Percentiles rank a stretch among this genome's conserved stretches.
phyloP scores from a whole-genome alignment of 352 stramenopile genomes.

The Phytophthora sansomeana region DNA sequence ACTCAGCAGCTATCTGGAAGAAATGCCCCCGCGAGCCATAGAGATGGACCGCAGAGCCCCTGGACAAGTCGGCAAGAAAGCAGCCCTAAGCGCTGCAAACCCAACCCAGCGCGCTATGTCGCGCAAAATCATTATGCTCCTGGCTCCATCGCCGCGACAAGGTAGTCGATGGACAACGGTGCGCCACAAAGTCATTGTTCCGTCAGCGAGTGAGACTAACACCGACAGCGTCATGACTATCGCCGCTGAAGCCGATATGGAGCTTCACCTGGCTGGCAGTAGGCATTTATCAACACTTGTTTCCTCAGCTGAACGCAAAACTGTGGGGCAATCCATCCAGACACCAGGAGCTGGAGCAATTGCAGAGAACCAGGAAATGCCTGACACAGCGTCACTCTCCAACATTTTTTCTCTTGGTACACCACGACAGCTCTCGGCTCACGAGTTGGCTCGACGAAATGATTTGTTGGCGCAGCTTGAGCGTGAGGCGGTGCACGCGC shows the following conservation, averaged over 20 bases:
- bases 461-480: conserved; percentile 63
- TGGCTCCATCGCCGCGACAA: conserved; percentile 27
- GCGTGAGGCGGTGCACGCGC: conserved; percentile 34
- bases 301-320: conserved; percentile 16
- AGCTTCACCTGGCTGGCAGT: conserved; percentile 3
- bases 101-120: conserved; percentile 22
- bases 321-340: background rate
- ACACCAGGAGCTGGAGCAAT: conserved; percentile 3
- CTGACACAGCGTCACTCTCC: conserved; percentile 41
- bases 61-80: conserved; percentile 29
- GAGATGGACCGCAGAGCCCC: conserved; percentile 33
- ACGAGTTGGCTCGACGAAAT: conserved; percentile 57
- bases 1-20: conserved; percentile 32
- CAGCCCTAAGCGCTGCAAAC: conserved; percentile 23
- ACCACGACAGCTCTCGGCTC: conserved; percentile 52
- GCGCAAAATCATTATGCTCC: conserved; percentile 26
- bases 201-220: conserved; percentile 5
- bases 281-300: conserved; percentile 2
- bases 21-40: conserved; percentile 19
- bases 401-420: conserved; percentile 75
- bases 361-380: conserved; percentile 4
- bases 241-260: conserved; percentile 31
- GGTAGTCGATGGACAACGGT: conserved; percentile 36
- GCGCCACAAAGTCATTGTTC: conserved; percentile 29
- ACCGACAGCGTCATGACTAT: conserved; percentile 13